phyloP scores from a whole-genome alignment of 768 basidiomycete genomes.

The Naganishia kalamii region DNA sequence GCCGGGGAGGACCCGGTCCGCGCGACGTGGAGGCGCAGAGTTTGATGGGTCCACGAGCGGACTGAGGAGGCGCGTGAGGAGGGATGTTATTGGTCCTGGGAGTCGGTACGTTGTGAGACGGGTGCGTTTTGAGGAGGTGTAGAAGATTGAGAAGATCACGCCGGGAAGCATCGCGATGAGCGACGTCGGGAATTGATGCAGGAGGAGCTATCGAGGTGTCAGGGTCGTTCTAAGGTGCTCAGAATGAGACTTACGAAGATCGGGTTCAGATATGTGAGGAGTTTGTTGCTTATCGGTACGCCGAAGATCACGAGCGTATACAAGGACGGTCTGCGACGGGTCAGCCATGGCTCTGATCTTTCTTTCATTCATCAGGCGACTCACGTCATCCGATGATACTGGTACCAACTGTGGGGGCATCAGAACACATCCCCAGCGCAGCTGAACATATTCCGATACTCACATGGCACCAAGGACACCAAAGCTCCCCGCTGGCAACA shows the following conservation, averaged over 20 bases:
- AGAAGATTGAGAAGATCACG: constrained; percentile 64
- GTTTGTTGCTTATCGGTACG: constrained; percentile 13
- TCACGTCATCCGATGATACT: constrained; percentile 16
- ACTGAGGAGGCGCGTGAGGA: constrained; percentile 57
- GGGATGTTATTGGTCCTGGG: constrained; percentile 55
- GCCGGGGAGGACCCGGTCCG: constrained; percentile 70
- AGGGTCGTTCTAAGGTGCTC: background rate
- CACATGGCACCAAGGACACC: constrained; percentile 58
- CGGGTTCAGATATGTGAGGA: constrained; percentile 12
- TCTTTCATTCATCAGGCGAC: background rate
- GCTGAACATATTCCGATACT: constrained; percentile 12
- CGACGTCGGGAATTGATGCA: constrained; percentile 64
- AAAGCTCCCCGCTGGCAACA: constrained; percentile 69
- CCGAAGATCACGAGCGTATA: constrained; percentile 24
- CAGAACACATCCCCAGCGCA: background rate
- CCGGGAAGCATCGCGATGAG: constrained; percentile 60
- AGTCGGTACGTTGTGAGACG: constrained; percentile 50
- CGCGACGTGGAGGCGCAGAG: constrained; percentile 58
- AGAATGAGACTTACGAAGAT: background rate
- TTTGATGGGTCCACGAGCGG: constrained; percentile 60
- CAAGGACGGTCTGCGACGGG: background rate
- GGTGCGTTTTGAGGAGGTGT: constrained; percentile 69
- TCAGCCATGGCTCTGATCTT: background rate
- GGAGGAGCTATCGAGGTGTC: constrained; percentile 56
- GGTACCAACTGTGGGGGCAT: background rate